Evolutionary conservation across 108 stramenopile species (phyloP), one percentile per base, ranked within the genome.

Genomic region (Cyclotella baltica): DNA sequence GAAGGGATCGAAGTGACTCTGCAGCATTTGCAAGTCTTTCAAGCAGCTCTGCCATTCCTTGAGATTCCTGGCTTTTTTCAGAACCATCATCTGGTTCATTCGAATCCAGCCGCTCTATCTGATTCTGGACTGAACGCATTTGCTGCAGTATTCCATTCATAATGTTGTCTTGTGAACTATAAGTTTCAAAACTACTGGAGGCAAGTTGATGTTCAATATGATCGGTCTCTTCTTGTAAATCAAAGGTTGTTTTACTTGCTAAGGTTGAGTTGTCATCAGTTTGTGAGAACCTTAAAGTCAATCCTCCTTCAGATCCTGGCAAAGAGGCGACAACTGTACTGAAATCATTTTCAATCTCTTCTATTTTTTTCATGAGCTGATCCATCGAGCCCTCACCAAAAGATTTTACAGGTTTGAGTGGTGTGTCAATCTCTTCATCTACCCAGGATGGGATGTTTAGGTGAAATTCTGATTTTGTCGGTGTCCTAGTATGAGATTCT

Each of bases 311-410:
- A n/a, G 76, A 73, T 8, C 70, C 65, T 23, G 82, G 75, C 37
- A 83, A 34, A 8, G 76, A 77, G 0, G 83, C 76, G 19, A 83
- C 71, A 6, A 83, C 64, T 2, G 83, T 62, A 56, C 47, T 53
- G 40, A 83, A 83, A 57, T 83, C 83, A 62, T 73, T 75, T 73
- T 83, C 83, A 48, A 83, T 77, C 40, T 83, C 83, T 38, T 83
- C 76, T 20, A 83, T 83, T 35, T 68, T 72, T 57, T 62, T 58
- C 27, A 83, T 48, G n/a, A 83, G 67, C 38, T 57, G 30, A 47
- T 77, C 76, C 71, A 83, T 55, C 15, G 83, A 83, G 1, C 74
- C 68, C 16, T 82, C 81, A 47, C 71, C 83, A 57, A 22, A 73
- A 6, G 76, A 83, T 0, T 72, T 69, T 8, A 51, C 67, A 9